Evolutionary conservation across 2,329 filamentous ascomycete genomes (phyloP), one percentile per base, ranked within the genome.

Genomic region (Fusarium miscanthi): DNA sequence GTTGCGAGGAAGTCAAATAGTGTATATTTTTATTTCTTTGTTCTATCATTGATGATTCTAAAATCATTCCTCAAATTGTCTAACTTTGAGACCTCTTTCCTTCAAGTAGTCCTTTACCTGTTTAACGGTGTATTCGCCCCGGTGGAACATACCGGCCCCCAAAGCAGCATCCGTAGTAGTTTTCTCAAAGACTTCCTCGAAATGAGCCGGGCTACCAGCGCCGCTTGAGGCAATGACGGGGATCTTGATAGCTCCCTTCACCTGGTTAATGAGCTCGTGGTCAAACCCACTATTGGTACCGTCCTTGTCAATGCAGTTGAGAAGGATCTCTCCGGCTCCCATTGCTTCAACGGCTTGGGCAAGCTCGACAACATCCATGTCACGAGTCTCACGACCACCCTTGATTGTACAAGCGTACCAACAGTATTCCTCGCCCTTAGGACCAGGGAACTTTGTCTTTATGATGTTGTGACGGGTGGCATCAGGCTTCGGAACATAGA

Each of bases 361-460:
- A 14, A 99, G 88, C 84, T 98, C 93, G 19, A 95, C 89, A 21
- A 98, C 96, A 80, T 98, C 95, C 74, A 98, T 87, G 81, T 98
- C 94, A 67, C 95, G 90, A n/a, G 93, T 95, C 84, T 98, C 95
- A 69, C 96, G 91, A 11, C 96, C 96, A 51, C 96, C 96, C 84
- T 95, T 97, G 84, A 97, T 94, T 11, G 96, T 99, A 84, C 96
- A 98, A 64, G 96, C 95, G 81, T 98, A 99, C 95, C 95, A 99
- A 85, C 94, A 97, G 82, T 90, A 92, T 58, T 86, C 84, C 82
- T 98, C 93, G 33, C 94, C 94, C 46, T 88, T 87, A 27, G 93
- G 91, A 13, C 95, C 94, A 0, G 90, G 90, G 69, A 85, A 88
- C 1, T 83, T 80, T 0, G 95, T 97, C 78, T 87, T 85, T 78